phyloP scores from a whole-genome alignment of 2,329 filamentous ascomycete species.

The Graphiopsis chlorocephala region DNA sequence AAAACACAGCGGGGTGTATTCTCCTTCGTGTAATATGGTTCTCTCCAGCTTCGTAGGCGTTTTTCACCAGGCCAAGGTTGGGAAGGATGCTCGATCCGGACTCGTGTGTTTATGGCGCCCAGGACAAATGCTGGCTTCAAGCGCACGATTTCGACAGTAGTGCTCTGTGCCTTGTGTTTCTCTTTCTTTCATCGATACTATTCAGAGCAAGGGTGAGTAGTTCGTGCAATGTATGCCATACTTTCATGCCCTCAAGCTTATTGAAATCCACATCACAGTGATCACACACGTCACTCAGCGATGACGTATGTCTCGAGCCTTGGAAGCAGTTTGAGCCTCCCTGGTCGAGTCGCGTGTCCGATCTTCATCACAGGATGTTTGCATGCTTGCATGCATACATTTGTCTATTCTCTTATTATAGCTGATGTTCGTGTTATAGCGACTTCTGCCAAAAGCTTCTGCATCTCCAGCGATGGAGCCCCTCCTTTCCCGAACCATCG shows the following conservation, averaged over 20 bases:
- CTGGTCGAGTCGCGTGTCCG: not conserved
- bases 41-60: not conserved
- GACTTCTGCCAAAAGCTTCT: not conserved
- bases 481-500: constrained; percentile 27
- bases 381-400: not conserved
- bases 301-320: not conserved
- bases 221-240: not conserved
- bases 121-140: not conserved
- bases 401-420: not conserved
- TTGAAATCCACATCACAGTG: not conserved
- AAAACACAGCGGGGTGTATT: not conserved
- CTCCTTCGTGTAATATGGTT: not conserved
- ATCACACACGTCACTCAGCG: not conserved
- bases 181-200: not conserved
- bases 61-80: not conserved
- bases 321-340: not conserved
- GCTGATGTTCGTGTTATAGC: not conserved
- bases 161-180: not conserved
- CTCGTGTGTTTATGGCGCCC: not conserved
- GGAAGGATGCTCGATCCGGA: too few relatives aligned
- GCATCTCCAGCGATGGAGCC: constrained; percentile 24
- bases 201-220: not conserved
- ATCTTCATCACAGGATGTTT: not conserved
- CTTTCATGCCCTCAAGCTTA: not conserved
- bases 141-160: not conserved